Base-by-base conservation (phyloP, 2,329 filamentous ascomycete species). In the Akanthomyces dipterigenus region DNA sequence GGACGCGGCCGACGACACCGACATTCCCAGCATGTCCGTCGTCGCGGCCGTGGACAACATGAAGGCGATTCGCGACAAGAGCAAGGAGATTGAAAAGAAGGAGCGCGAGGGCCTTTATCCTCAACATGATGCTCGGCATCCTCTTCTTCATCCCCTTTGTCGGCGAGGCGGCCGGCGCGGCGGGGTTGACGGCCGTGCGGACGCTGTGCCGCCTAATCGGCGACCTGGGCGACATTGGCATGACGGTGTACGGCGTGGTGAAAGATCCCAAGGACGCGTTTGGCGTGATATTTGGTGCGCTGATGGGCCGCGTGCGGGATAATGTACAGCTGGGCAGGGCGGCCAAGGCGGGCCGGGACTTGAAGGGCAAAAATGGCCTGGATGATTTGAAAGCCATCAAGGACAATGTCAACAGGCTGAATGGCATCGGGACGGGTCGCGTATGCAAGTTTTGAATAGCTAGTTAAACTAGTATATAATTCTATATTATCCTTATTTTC, bases 141-240 rank as follows among this genome's bases (percentile, higher is more conserved):
- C 72, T 84, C 57, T 78, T 80, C 43, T 70, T 83, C 31, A 71
- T 82, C 34, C 81, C 81, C 22, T 78, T 82, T 62, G 64, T 81
- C 16, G 80, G 79, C 50, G 78, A 80, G 62, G 77, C 76, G 1
- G 64, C 77, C 26, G 63, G 64, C 24, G 46, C 40, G 24, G 43
- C 43, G 12, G 51, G 51, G 2, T 22, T 55, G 9, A 55, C 51
- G 12, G 51, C 51, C 34, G 51, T 24, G 14, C 8, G 36, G 12
- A 40, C 31, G 3, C 51, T 55, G 9, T 40, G 34, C 22, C 51
- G 51, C 7, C 36, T 55, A 5, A 42, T 55, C 8, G 51, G 51
- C 8, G 51, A 42, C 34, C 34, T 42, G 4, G 51, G 51, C 20
- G 51, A 55, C 16, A 42, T 42, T 11, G 51, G 34, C 14, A 4